A percentile compares a stretch with the other conserved stretches of the same genome.
These are phyloP conservation scores for Botrytis hyacinthi DNA, from an alignment of 2,329 filamentous ascomycete genomes.

Conservation along the genomic window DNA sequence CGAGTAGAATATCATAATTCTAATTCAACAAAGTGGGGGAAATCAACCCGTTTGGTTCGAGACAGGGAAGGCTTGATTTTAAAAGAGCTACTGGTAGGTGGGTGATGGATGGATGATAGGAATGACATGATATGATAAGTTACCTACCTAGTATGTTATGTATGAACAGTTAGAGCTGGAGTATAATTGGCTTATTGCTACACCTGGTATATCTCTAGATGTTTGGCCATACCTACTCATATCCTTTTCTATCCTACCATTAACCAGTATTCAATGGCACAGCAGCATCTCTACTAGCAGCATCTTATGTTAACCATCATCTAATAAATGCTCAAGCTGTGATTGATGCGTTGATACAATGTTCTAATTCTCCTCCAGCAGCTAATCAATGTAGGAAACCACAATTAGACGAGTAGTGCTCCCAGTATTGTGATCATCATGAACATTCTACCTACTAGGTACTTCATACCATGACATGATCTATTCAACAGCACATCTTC, in stretches of 20 bases:
- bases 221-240: too few relatives aligned
- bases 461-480: too few relatives aligned
- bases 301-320: not conserved
- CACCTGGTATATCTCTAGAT: not conserved
- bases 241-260: not conserved
- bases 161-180: not conserved
- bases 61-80: not conserved
- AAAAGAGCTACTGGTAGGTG: not conserved
- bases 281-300: not conserved
- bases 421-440: not conserved
- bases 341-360: not conserved
- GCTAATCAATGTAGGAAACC: not conserved
- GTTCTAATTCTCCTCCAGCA: not conserved
- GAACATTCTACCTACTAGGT: not conserved
- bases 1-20: not conserved
- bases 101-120: not conserved
- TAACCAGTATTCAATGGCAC: not conserved
- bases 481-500: not conserved
- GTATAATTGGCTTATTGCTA: not conserved
- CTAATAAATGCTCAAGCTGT: not conserved
- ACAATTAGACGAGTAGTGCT: not conserved
- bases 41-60: not conserved
- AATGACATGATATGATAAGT: not conserved
- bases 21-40: slow-evolving; percentile 9
- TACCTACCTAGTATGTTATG: not conserved